These are phyloP conservation scores for Melampsora medusae DNA, from an alignment of 1,284 basidiomycete genomes.

Conservation along the genomic window DNA sequence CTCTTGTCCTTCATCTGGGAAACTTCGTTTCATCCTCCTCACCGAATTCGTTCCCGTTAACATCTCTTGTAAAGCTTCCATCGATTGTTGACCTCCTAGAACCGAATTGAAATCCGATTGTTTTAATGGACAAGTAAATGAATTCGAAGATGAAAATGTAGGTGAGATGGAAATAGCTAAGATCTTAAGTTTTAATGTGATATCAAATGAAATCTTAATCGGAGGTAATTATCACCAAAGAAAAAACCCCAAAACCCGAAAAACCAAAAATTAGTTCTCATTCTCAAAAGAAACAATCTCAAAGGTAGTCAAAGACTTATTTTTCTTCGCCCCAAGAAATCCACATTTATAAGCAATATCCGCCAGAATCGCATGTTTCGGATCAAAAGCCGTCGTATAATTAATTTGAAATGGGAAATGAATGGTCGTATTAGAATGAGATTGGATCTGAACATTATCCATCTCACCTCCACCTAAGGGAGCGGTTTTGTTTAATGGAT, in stretches of 20 bases:
- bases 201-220: constrained; percentile 51
- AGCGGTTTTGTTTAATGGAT: constrained; percentile 24
- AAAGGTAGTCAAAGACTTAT: constrained; percentile 33
- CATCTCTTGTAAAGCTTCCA: constrained; percentile 48
- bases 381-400: constrained; percentile 46
- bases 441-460: constrained; percentile 21
- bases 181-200: constrained; percentile 50
- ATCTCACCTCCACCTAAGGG: constrained; percentile 19
- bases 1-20: not conserved
- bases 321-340: constrained; percentile 46
- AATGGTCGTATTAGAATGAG: constrained; percentile 47
- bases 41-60: constrained; percentile 43
- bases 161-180: constrained; percentile 49
- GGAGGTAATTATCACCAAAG: constrained; percentile 13
- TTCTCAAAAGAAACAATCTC: not conserved
- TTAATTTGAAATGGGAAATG: constrained; percentile 49
- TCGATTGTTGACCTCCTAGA: constrained; percentile 40
- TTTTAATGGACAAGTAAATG: constrained; percentile 33
- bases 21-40: not conserved
- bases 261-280: constrained; percentile 5
- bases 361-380: constrained; percentile 48
- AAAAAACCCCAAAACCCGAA: constrained; percentile 3
- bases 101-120: constrained; percentile 27
- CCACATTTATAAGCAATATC: constrained; percentile 52
- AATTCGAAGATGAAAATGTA: constrained; percentile 42